phyloP scores from a whole-genome alignment of 1,139 yeast genomes.

The Diutina rugosa region DNA sequence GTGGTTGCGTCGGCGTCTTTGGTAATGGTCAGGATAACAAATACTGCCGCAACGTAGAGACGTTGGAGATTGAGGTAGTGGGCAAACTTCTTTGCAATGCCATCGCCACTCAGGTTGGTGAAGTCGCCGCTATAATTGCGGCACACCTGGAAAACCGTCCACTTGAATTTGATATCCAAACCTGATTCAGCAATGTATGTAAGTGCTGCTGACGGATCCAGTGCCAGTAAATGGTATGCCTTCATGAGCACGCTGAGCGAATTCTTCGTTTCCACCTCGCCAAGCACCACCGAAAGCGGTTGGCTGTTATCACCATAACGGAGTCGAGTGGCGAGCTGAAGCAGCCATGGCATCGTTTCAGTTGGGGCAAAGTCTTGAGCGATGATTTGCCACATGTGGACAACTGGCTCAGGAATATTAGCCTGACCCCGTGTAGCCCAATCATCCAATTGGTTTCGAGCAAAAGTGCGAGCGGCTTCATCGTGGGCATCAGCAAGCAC shows the following conservation, averaged over 20 bases:
- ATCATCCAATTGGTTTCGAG: constrained; percentile 39
- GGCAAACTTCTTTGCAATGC: background rate
- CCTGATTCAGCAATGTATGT: background rate
- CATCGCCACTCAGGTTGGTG: background rate
- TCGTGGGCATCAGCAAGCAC: constrained; percentile 64
- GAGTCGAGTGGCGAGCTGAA: background rate
- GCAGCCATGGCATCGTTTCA: background rate
- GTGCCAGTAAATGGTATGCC: background rate
- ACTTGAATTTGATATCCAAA: background rate
- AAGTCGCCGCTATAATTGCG: background rate
- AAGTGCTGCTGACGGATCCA: background rate
- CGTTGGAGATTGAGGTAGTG: background rate
- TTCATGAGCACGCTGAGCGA: background rate
- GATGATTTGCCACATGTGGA: background rate
- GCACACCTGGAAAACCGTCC: background rate
- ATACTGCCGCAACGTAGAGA: background rate
- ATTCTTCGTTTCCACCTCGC: background rate
- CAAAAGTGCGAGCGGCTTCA: constrained; percentile 37
- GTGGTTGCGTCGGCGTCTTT: background rate
- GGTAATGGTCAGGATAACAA: background rate
- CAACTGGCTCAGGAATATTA: background rate
- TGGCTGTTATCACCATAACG: background rate
- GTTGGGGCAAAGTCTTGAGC: background rate
- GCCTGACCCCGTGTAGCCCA: background rate
- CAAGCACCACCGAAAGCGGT: background rate